A percentile compares a stretch with the other conserved stretches of the same genome.
Conservation (phyloP, 495 filamentous ascomycete species). For the Achaetomiella virescens region DNA sequence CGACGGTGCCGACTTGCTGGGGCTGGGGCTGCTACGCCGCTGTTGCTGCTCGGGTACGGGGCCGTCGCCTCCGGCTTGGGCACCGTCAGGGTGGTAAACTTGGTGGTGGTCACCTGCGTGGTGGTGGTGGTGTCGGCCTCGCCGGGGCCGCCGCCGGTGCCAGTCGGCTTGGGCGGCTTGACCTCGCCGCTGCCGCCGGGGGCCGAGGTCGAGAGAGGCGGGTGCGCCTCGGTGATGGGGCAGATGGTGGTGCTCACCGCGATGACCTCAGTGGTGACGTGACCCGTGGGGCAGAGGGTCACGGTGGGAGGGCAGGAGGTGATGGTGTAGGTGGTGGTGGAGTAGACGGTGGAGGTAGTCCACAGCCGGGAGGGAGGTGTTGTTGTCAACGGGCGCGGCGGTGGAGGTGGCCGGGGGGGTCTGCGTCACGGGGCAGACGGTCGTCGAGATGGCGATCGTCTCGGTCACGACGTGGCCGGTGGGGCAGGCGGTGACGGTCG, state of each 20-base stretch:
- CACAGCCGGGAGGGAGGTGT: conserved; percentile 16
- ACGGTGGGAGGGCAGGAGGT: conserved; percentile 51
- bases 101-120: conserved; percentile 5
- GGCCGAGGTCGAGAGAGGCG: not conserved
- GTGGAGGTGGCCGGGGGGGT: conserved; percentile 26
- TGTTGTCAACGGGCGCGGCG: not conserved
- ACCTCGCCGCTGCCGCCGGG: not conserved
- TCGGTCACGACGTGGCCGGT: conserved; percentile 32
- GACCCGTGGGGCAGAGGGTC: conserved; percentile 49
- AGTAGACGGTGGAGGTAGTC: conserved; percentile 45
- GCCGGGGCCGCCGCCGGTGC: not conserved
- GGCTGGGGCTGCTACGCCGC: too few relatives aligned
- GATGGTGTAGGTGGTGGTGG: conserved; percentile 50
- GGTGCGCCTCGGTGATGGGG: conserved; percentile 22
- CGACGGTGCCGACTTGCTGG: not conserved
- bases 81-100: conserved; percentile 24
- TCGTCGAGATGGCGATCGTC: conserved; percentile 35
- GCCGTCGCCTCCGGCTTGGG: conserved; percentile 14
- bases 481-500: conserved; percentile 52
- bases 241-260: conserved; percentile 33
- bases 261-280: conserved; percentile 35
- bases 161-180: not conserved
- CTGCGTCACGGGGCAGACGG: conserved; percentile 43
- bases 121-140: conserved; percentile 8
- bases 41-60: not conserved